Conservation (phyloP, 2,329 filamentous ascomycete species). For the Aspergillus nomiae region DNA sequence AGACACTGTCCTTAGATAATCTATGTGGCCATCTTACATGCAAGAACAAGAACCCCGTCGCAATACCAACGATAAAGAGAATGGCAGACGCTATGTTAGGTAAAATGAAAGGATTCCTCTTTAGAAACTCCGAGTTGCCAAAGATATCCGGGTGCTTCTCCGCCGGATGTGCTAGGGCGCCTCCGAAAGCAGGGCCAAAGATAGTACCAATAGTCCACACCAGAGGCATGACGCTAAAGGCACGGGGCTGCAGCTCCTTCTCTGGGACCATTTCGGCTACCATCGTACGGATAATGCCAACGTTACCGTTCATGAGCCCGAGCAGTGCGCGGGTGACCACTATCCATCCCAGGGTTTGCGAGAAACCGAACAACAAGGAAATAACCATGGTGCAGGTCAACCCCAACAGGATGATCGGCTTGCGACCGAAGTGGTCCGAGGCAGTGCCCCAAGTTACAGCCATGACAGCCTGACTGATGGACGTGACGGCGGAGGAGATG, state of each 20-base stretch:
- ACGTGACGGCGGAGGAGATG: conserved; percentile 71
- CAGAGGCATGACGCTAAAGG: conserved; percentile 91
- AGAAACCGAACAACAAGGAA: conserved; percentile 81
- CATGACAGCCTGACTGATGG: conserved; percentile 69
- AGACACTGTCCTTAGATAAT: neutral
- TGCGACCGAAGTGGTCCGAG: conserved; percentile 79
- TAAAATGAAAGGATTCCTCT: conserved; percentile 76
- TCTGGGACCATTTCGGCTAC: conserved; percentile 91
- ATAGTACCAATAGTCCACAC: conserved; percentile 87
- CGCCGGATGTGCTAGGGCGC: conserved; percentile 79
- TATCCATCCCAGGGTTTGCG: conserved; percentile 76
- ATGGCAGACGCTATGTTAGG: conserved; percentile 77
- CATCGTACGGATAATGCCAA: conserved; percentile 89
- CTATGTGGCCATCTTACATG: conserved; percentile 58
- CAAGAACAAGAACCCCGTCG: conserved; percentile 75
- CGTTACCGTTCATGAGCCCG: conserved; percentile 85
- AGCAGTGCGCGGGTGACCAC: conserved; percentile 75
- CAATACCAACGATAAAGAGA: conserved; percentile 77
- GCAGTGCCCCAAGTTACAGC: conserved; percentile 75
- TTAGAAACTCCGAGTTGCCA: conserved; percentile 67
- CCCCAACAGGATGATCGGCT: conserved; percentile 75
- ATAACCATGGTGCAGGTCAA: conserved; percentile 78
- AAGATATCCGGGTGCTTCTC: conserved; percentile 73
- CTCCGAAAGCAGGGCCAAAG: conserved; percentile 85
- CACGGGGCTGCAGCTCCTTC: conserved; percentile 80